Evolutionary conservation across 768 basidiomycete species (phyloP), one percentile per base, ranked within the genome.

Genomic region (Auricularia auricula-judae): DNA sequence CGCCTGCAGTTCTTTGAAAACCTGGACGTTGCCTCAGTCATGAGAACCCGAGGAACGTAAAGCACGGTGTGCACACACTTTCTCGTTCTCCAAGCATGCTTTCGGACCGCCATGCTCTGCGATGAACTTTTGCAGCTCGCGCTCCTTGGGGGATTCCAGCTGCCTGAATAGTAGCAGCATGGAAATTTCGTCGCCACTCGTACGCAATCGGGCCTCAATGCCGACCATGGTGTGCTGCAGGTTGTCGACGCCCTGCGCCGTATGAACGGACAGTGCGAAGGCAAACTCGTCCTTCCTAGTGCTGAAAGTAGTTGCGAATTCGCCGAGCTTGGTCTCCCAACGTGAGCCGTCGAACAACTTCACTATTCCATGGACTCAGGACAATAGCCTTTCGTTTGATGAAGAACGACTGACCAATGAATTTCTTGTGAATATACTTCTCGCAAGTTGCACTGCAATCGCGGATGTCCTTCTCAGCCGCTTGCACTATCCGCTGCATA

Each of bases 401-500:
- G 2, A 7, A 23, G 34, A 35, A 59, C 23, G 23, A 72, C 75
- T 18, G 16, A 76, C 70, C 74, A 4, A 81, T 66, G 60, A 80
- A 73, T 18, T 74, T 71, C 62, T 80, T 79, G 66, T 80, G 81
- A 36, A 77, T 63, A 64, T 82, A 83, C 2, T 72, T 72, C 63
- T 84, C 81, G 66, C 80, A 80, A 14, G 72, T 74, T 36, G 78
- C 78, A 2, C 77, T 79, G 65, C 79, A 80, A 7, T 72, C 70
- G 65, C 75, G 77, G 54, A 82, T 78, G 63, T 81, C 77, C 7
- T 73, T 63, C 3, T 75, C 79, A 3, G 80, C 76, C 0, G 62
- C 56, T 36, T 71, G 63, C 63, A 71, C 68, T 10, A 75, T 66
- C 0, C 66, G 71, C 67, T 68, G 69, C 34, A 79, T 71, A 3